phyloP scores from a whole-genome alignment of 768 basidiomycete species.

The Suillus decipiens region DNA sequence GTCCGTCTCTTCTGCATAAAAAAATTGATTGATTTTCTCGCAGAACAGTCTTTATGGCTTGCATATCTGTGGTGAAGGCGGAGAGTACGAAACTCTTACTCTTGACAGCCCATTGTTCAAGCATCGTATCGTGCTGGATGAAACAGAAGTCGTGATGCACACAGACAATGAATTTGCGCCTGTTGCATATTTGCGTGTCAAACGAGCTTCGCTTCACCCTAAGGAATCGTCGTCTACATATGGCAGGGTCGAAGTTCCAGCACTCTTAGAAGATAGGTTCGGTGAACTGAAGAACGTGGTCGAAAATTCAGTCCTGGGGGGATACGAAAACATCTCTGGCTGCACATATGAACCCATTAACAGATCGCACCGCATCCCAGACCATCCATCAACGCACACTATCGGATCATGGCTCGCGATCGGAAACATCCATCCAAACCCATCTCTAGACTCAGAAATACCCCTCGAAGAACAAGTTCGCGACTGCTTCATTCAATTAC shows the following conservation, averaged over 20 bases:
- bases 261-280: constrained; percentile 44
- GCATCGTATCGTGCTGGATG: constrained; percentile 64
- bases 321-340: not conserved
- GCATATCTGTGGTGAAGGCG: constrained; percentile 96
- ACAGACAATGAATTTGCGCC: constrained; percentile 83
- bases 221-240: constrained; percentile 42
- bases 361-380: not conserved
- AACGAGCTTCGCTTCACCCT: constrained; percentile 58
- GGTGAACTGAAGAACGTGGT: not conserved
- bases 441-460: constrained; percentile 23
- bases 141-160: constrained; percentile 72
- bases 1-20: constrained; percentile 18
- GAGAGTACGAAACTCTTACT: constrained; percentile 95
- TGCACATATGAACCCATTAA: not conserved
- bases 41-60: constrained; percentile 84
- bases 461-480: constrained; percentile 72
- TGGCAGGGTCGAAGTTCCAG: constrained; percentile 42
- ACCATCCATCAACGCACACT: constrained; percentile 24
- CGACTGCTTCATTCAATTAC: constrained; percentile 63
- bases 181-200: constrained; percentile 88
- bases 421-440: constrained; percentile 50
- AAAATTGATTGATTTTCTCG: not conserved
- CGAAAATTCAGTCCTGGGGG: not conserved
- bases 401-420: constrained; percentile 71
- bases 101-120: constrained; percentile 90